Evolutionary conservation across 2,329 filamentous ascomycete species (phyloP).

Genomic region (Ophiostoma himal-ulmi): DNA sequence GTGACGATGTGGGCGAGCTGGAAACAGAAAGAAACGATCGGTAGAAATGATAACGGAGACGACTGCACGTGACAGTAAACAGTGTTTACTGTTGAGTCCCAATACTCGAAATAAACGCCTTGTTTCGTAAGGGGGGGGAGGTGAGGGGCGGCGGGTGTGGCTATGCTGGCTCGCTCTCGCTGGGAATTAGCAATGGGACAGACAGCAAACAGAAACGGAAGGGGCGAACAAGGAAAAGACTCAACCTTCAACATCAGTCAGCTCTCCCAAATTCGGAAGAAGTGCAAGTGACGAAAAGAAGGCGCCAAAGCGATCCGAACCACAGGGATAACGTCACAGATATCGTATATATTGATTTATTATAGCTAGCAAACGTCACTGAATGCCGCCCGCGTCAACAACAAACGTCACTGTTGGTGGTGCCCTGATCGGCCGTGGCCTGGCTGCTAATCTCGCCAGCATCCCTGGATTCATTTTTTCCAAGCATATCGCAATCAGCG

Average conservation of each 20-base stretch:
- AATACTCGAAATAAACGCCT: not conserved
- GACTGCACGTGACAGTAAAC: not conserved
- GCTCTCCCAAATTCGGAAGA: too few relatives aligned
- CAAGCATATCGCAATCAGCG: too few relatives aligned
- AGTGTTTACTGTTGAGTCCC: not conserved
- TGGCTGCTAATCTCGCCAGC: not conserved
- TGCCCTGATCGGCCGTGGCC: not conserved
- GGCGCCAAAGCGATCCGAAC: not conserved
- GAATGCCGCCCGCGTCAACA: too few relatives aligned
- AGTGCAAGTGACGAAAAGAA: too few relatives aligned
- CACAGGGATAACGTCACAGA: not conserved
- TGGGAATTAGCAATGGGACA: not conserved
- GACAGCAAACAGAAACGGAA: not conserved
- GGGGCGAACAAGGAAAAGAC: not conserved
- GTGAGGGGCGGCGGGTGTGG: slow-evolving; percentile 20
- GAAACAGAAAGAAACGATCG: slow-evolving; percentile 12
- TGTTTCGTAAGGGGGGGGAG: slow-evolving; percentile 17
- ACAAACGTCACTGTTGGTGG: not conserved
- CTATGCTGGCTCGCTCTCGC: not conserved
- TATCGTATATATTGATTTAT: not conserved
- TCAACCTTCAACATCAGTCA: too few relatives aligned
- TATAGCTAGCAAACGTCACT: too few relatives aligned
- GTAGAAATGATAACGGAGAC: not conserved
- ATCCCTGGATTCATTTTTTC: not conserved
- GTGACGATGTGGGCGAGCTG: not conserved